Evolutionary conservation across 202 grass and related monocot species (phyloP), one percentile per base, ranked within the genome.

Genomic region (Elaeis oleifera): DNA sequence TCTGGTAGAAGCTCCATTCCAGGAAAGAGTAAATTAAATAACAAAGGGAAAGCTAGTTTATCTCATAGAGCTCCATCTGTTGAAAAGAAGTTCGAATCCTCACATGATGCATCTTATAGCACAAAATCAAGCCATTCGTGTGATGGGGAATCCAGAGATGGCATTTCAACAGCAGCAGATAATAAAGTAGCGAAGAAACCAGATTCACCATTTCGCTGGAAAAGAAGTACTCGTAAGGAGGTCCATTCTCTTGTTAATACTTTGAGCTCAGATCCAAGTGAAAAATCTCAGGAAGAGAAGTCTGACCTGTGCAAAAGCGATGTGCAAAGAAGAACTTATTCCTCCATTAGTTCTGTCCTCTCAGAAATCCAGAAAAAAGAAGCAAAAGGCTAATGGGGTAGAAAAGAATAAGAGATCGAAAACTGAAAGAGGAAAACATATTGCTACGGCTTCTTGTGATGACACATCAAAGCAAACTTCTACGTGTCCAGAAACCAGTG

Each of bases 311-410:
- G 69, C 59, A 78, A 68, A 72, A 85, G 53, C 65, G 54, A 64
- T 61, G 56, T 73, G 39, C 82, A 80, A 73, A 64, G 70, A 51
- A 83, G 88, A 85, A 80, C 24, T 80, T 77, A 50, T 76, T 76
- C 20, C 20, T 9, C 1, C 70, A 57, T 65, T 61, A 32, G 44
- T 67, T 18, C 51, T 64, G 24, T 75, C 82, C 50, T 63, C 79
- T 53, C 83, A 85, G 70, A 91, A 84, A 80, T 75, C 70, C 52
- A 80, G 79, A 73, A 80, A 59, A 78, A 84, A 79, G 61, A 78
- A 80, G 64, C 74, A 84, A 71, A 83, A 73, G 65, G 59, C 51
- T 71, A 75, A 60, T 6, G 80, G 51, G 59, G 13, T 29, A 48
- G 51, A 55, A 5, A 71, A 83, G 4, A 59, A 65, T 61, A 85